phyloP scores from a whole-genome alignment of 495 filamentous ascomycete species.

The Penicillium parvum region DNA sequence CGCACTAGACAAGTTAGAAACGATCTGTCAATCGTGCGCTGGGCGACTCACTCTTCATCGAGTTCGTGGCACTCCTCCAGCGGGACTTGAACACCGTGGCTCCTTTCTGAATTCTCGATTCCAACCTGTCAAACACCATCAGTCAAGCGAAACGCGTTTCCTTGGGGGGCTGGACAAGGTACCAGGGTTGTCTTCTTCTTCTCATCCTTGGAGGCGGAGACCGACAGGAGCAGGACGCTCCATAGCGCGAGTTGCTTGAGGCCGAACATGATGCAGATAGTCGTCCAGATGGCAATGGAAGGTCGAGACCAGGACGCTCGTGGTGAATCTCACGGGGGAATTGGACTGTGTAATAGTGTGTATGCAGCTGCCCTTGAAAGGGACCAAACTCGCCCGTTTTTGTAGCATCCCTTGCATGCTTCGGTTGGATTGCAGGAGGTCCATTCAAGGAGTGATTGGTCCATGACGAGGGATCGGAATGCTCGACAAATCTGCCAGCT shows the following conservation, averaged over 20 bases:
- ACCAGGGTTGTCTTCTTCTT: slow-evolving; percentile 11
- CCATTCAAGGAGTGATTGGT: slow-evolving; percentile 1
- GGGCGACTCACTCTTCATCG: slow-evolving; percentile 22
- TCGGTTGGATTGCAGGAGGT: slow-evolving; percentile 2
- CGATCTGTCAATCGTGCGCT: not conserved
- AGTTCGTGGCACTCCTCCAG: slow-evolving; percentile 24
- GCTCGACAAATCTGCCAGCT: not conserved
- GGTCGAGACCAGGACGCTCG: not conserved
- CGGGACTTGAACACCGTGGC: slow-evolving; percentile 16
- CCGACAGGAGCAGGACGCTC: slow-evolving; percentile 24
- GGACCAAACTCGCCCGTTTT: too few species aligned
- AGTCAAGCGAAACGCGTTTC: not conserved
- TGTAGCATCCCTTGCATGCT: slow-evolving; percentile 12
- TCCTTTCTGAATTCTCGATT: slow-evolving; percentile 19
- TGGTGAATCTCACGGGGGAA: not conserved
- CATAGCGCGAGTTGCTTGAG: slow-evolving; percentile 20
- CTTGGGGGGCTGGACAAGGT: not conserved
- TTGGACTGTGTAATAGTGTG: not conserved
- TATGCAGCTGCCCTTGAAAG: not conserved
- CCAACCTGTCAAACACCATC: slow-evolving; percentile 14
- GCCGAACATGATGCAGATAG: slow-evolving; percentile 19
- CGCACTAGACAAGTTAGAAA: slow-evolving; percentile 11
- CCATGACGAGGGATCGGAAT: slow-evolving; percentile 2
- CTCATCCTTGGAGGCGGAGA: slow-evolving; percentile 14
- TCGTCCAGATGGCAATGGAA: not conserved